Base-by-base conservation (phyloP, 176 grass and related monocot species). In the Aegilops tauschii region DNA sequence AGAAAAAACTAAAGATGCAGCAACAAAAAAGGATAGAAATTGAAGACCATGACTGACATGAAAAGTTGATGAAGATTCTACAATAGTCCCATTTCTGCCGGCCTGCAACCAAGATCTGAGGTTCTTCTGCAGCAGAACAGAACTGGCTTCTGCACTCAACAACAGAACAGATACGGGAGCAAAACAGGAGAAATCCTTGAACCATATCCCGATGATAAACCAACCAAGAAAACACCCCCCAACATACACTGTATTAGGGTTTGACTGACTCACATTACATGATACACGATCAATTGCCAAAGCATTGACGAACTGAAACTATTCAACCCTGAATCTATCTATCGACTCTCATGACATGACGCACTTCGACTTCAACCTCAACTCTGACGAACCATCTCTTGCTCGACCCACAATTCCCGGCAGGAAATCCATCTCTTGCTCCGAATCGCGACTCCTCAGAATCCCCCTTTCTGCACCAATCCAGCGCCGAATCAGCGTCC, bases 401-500 rank as follows among this genome's bases (percentile, higher is more conserved):
- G 76, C 81, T 87, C 21, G 69, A 84, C 73, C 76, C 49, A 69
- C 76, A 76, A 76, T 52, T 91, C 76, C 69, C 66, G 5, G 18
- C 20, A 59, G 3, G 36, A 87, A 84, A 81, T 44, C 50, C 18
- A 77, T 77, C 85, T 42, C 81, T 1, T 74, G 67, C 49, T 56
- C 3, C 8, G 6, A 9, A 35, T 17, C 30, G 49, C 49, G 27
- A 25, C 50, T 88, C 27, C 44, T 76, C 70, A 91, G 77, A 91
- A 88, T 16, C 90, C 76, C 37, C 81, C 70, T 69, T 88, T 91
- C 90, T 91, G 86, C 82, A 65, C 18, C 76, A 82, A 64, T 54
- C 5, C 25, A 63, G 68, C 69, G 77, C 70, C 62, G 25, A 77
- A 77, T 88, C 61, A 75, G 8, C 14, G 31, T 30, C 27, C 10